Base-by-base conservation (phyloP, 805 yeast species). In the Scheffersomyces amazonensis region DNA sequence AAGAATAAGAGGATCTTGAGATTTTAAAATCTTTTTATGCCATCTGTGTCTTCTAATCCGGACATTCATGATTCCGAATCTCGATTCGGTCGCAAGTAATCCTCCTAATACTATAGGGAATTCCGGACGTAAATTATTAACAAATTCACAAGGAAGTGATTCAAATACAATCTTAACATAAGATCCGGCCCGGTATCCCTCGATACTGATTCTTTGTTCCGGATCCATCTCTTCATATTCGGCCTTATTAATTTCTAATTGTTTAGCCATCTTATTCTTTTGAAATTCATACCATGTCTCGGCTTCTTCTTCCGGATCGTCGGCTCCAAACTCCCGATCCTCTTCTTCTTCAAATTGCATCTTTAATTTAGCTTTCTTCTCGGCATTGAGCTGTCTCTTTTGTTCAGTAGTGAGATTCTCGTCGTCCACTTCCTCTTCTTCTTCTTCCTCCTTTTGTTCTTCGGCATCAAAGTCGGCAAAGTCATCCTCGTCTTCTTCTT, bases 201-300 rank as follows among this genome's bases (percentile, higher is more conserved):
- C 97, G 48, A 95, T 80, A 48, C 80, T 81, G 40, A 79, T 70
- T 54, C 98, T 75, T 16, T 86, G 79, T n/a, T 75, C 85, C 10
- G 67, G 71, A 42, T 88, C 95, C 82, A 93, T 75, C 31, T 75
- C 73, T 15, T 79, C 83, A 40, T 78, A 73, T 58, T 83, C 90
- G 8, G 87, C 78, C 59, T 87, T 86, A 62, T 93, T 95, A 64
- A 95, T 89, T 44, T 91, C 98, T 46, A 87, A 68, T 66, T 93
- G 99, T 60, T 93, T 91, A 40, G 96, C 89, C 81, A 95, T 90
- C 55, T 90, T 91, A 43, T 96, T 95, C 69, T 93, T 93, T 62
- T 93, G 97, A 61, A 85, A 80, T 59, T 91, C 98, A 59, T 91
- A 93, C 99, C 99, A 93, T 0, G 96, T 89, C 52, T 91, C 97